phyloP scores from a whole-genome alignment of 2,329 filamentous ascomycete species.

The Hymenoscyphus repandus region DNA sequence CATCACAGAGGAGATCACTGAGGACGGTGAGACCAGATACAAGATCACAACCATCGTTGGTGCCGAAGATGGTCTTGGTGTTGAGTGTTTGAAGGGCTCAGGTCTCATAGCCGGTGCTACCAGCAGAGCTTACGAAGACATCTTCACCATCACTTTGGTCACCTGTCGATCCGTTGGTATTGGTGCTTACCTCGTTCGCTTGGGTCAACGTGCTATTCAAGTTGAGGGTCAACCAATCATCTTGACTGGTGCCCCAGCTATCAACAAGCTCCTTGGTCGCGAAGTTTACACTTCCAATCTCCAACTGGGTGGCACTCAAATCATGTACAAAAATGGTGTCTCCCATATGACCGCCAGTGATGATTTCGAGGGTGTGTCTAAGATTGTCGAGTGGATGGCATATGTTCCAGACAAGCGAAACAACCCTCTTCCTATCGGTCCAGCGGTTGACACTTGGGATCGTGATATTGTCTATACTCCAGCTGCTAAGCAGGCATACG shows the following conservation, averaged over 20 bases:
- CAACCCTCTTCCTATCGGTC: conserved; percentile 86
- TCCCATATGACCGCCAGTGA: conserved; percentile 98
- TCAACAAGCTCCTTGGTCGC: conserved; percentile 96
- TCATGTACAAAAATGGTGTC: conserved; percentile 99
- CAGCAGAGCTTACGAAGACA: conserved; percentile 94
- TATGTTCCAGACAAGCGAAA: conserved; percentile 95
- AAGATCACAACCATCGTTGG: conserved; percentile 93
- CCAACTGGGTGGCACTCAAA: conserved; percentile 99
- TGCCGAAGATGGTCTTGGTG: conserved; percentile 91
- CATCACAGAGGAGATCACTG: conserved; percentile 80
- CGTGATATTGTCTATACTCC: conserved; percentile 81
- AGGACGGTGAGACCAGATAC: conserved; percentile 84
- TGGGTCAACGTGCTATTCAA: conserved; percentile 96
- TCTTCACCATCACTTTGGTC: conserved; percentile 96
- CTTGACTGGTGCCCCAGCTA: conserved; percentile 89
- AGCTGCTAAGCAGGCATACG: conserved; percentile 75
- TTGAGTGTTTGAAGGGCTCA: conserved; percentile 94
- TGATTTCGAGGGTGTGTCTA: conserved; percentile 95
- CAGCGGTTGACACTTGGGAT: conserved; percentile 83
- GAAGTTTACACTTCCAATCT: conserved; percentile 99
- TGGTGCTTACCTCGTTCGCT: conserved; percentile 95
- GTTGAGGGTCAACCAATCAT: conserved; percentile 99
- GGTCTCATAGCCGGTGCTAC: conserved; percentile 98
- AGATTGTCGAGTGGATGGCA: conserved; percentile 97
- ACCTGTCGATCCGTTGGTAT: conserved; percentile 99